Base-by-base conservation (phyloP, 2,329 filamentous ascomycete genomes). In the Ceratocystis smalleyi region DNA sequence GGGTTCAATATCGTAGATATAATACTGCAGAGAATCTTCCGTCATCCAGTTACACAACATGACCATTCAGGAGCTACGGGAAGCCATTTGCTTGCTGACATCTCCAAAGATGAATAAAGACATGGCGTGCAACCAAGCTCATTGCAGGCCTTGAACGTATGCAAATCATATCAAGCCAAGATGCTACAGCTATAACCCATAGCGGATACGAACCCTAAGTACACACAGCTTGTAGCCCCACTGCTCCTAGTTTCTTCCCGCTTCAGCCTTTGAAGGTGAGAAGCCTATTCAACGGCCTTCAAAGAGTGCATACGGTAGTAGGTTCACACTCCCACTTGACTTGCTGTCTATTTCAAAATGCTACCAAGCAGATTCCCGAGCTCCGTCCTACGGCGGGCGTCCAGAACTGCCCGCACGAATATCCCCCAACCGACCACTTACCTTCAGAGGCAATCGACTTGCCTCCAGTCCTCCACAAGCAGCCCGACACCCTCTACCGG, bases 391-490 rank as follows among this genome's bases (percentile, higher is more conserved):
- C 63, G 57, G 17, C n/a, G 30, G 6, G 27, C 60, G 22, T 24
- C 30, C 24, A 5, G 17, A n/a, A 3, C 15, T n/a, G 17, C 17
- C 35, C 63, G 59, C 27, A 19, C 30, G 17, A 17, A n/a, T 8
- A 6, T 10, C 43, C 35, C 17, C 57, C 63, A 51, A 45, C 17
- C 43, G 17, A 7, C 17, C 5, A 10, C 22, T 12, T 27, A 19
- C 15, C 49, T 15, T 19, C 43, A 59, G 15, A 59, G 54, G 32
- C 59, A 24, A n/a, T 35, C 32, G 22, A 35, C 54, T 32, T 70
- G 69, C 47, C 67, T 72, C 60, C 62, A 71, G 63, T 64, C 69
- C 61, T 64, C 68, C 19, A 17, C 54, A 35, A 30, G 51, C 57
- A 40, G 5, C 55, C 59, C 30, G n/a, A 32, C 35, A 17, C 73